Percentiles rank a stretch among this genome's conserved stretches.
Conservation (phyloP, 441 rosid species). For the Gossypium schwendimanii region DNA sequence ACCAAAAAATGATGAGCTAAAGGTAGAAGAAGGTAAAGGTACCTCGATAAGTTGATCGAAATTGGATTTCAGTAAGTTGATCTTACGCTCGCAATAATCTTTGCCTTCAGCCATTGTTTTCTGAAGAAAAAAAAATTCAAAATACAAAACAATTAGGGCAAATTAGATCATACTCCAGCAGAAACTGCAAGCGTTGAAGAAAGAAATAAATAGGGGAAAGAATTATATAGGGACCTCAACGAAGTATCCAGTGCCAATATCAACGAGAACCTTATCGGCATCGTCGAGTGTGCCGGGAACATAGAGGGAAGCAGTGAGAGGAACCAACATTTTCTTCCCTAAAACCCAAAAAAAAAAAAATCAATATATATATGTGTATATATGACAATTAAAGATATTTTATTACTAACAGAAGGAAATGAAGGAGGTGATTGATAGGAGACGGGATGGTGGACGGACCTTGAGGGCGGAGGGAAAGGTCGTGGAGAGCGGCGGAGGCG, state of each 20-base stretch:
- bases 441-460: slow-evolving; percentile 21
- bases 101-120: slow-evolving; percentile 87
- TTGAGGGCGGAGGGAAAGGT: slow-evolving; percentile 72
- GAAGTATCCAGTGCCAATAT: slow-evolving; percentile 95
- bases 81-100: slow-evolving; percentile 87
- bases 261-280: slow-evolving; percentile 71
- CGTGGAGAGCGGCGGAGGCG: slow-evolving; percentile 74
- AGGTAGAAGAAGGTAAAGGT: neutral
- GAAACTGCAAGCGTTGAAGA: neutral
- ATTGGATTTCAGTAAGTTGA: slow-evolving; percentile 77
- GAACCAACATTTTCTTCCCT: slow-evolving; percentile 83
- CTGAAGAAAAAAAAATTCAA: slow-evolving; percentile 27
- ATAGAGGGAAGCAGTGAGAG: slow-evolving; percentile 86
- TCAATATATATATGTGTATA: neutral
- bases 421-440: neutral
- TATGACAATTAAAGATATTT: neutral
- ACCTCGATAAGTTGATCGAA: slow-evolving; percentile 94
- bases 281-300: slow-evolving; percentile 83
- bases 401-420: neutral
- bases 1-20: neutral
- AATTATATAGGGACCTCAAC: slow-evolving; percentile 47
- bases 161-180: neutral
- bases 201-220: neutral
- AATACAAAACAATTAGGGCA: neutral
- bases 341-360: neutral